A percentile compares a stretch with the other conserved stretches of the same genome.
Evolutionary conservation across 352 stramenopile species (phyloP).

Genomic region (Globisporangium rhizosaccharum): DNA sequence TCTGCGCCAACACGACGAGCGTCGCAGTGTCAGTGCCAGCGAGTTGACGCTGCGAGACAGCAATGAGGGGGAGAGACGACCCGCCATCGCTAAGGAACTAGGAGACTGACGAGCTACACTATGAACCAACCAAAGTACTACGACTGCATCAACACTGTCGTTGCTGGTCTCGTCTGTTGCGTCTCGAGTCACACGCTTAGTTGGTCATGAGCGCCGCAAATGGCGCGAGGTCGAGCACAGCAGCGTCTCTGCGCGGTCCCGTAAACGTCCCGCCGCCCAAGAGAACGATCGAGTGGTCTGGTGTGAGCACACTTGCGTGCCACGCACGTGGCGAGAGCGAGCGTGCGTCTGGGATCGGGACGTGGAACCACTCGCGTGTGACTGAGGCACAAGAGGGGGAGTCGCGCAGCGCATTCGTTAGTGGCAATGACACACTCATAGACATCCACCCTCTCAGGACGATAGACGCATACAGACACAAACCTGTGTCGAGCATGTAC

Average conservation of each 20-base stretch:
- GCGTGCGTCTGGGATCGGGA: conserved; percentile 28
- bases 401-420: background rate
- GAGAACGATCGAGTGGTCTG: conserved; percentile 34
- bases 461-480: background rate
- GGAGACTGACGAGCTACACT: no score
- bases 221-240: conserved; percentile 39
- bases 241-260: conserved; percentile 47
- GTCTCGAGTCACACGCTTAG: no score
- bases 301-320: conserved; percentile 53
- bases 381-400: conserved; percentile 6
- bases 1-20: background rate
- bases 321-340: conserved; percentile 43
- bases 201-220: conserved; percentile 16
- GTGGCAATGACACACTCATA: no score
- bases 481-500: conserved; percentile 48
- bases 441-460: background rate
- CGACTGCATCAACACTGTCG: background rate
- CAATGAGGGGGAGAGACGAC: no score
- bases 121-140: no score
- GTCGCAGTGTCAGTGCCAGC: conserved; percentile 5
- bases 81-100: no score
- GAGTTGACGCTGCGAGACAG: background rate
- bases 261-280: conserved; percentile 57
- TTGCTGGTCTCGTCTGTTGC: background rate
- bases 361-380: conserved; percentile 32